Conservation (phyloP, 169 alveolate genomes). For the Miamiensis avidus region DNA sequence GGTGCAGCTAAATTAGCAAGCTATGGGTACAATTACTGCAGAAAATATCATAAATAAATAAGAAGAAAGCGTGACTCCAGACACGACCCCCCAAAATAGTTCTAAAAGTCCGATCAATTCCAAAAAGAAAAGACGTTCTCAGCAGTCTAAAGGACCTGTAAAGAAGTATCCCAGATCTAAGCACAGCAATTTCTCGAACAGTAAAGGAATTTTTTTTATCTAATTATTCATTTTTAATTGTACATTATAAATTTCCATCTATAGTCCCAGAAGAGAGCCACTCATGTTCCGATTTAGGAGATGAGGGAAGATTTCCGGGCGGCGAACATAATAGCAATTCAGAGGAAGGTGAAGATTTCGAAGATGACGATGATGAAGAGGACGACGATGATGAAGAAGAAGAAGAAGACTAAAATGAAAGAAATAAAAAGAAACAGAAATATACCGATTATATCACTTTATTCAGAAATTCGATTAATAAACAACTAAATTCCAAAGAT, state of each 20-base stretch:
- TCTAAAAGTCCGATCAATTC: too few species aligned
- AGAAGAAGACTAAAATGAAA: slow-evolving; percentile 7
- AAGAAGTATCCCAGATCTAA: too few species aligned
- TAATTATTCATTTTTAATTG: too few species aligned
- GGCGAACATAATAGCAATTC: too few species aligned
- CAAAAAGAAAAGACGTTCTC: background rate
- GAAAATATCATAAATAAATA: background rate
- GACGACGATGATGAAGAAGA: background rate
- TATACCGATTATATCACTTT: slow-evolving; percentile 11
- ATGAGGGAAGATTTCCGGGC: background rate
- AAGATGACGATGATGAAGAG: background rate
- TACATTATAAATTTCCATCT: background rate
- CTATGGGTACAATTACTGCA: background rate
- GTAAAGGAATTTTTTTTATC: too few species aligned
- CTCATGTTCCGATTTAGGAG: background rate
- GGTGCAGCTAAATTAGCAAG: background rate
- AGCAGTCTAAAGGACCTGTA: too few species aligned
- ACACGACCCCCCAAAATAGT: background rate
- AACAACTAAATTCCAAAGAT: background rate
- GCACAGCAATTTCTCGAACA: too few species aligned
- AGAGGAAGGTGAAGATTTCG: too few species aligned
- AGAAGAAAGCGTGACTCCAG: background rate
- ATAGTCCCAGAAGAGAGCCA: background rate
- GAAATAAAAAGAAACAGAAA: background rate
- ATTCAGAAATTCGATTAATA: background rate